These are phyloP conservation scores for Salinomyces thailandicus DNA, from an alignment of 2,329 filamentous ascomycete genomes.

Conservation along the genomic window DNA sequence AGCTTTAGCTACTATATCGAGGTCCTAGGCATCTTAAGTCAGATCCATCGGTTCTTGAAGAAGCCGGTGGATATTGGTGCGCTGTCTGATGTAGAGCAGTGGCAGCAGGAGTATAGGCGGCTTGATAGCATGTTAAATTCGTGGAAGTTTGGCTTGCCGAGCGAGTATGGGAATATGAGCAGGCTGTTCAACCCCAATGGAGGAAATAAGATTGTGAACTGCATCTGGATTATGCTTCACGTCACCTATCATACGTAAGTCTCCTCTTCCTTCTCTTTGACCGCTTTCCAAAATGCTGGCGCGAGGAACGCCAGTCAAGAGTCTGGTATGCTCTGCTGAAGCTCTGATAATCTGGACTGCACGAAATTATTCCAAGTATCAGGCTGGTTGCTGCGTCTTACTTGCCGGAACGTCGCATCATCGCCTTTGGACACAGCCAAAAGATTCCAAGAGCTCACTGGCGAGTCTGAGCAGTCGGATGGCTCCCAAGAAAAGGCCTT, in stretches of 20 bases:
- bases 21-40: slow-evolving; percentile 73
- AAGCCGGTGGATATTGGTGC: slow-evolving; percentile 81
- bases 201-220: slow-evolving; percentile 61
- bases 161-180: slow-evolving; percentile 74
- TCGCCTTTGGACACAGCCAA: too few relatives aligned
- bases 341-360: too few relatives aligned
- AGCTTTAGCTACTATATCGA: slow-evolving; percentile 87
- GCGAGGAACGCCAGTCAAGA: too few relatives aligned
- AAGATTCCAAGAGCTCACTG: too few relatives aligned
- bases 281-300: too few relatives aligned
- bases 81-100: slow-evolving; percentile 73
- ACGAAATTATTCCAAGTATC: too few relatives aligned
- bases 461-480: too few relatives aligned
- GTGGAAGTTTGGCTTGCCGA: slow-evolving; percentile 76
- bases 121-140: slow-evolving; percentile 67
- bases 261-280: too few relatives aligned
- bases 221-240: slow-evolving; percentile 84
- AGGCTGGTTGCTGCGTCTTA: too few relatives aligned
- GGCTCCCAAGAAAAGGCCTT: too few relatives aligned
- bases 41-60: slow-evolving; percentile 81
- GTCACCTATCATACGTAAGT: slow-evolving; percentile 74
- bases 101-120: slow-evolving; percentile 79
- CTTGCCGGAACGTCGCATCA: too few relatives aligned
- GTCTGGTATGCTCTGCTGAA: too few relatives aligned
- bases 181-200: slow-evolving; percentile 55